Conservation (phyloP, 352 stramenopile species). For the Globisporangium cystogenes region DNA sequence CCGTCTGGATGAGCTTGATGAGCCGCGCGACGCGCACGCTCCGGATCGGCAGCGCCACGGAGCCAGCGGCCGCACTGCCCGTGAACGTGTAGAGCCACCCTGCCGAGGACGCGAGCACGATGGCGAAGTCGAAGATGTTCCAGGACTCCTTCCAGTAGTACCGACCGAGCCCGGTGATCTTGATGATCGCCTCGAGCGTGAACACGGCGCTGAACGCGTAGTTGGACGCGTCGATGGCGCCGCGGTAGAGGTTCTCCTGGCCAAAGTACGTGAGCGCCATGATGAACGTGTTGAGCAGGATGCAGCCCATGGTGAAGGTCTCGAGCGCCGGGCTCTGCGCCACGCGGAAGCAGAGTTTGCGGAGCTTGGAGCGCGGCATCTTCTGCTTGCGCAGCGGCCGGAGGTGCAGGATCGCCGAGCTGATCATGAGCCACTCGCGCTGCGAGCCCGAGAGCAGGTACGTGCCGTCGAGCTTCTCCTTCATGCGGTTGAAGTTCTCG, state of each 20-base stretch:
- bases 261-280: conserved; percentile 85
- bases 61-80: conserved; percentile 19
- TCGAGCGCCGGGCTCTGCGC: conserved; percentile 59
- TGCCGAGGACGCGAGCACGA: conserved; percentile 40
- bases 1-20: conserved; percentile 62
- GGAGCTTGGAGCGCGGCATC: conserved; percentile 28
- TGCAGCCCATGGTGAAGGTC: conserved; percentile 68
- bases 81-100: conserved; percentile 43
- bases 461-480: conserved; percentile 54
- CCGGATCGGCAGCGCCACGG: conserved; percentile 58
- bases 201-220: conserved; percentile 82
- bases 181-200: conserved; percentile 68
- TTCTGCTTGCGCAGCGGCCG: conserved; percentile 33
- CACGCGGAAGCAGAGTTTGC: conserved; percentile 34
- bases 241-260: conserved; percentile 50
- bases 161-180: conserved; percentile 62
- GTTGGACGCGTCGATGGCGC: conserved; percentile 67
- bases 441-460: conserved; percentile 68
- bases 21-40: conserved; percentile 77
- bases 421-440: conserved; percentile 72
- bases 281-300: conserved; percentile 81
- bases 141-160: conserved; percentile 78
- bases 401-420: conserved; percentile 35
- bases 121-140: conserved; percentile 83
- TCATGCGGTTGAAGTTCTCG: conserved; percentile 87